phyloP scores from a whole-genome alignment of 2,329 filamentous ascomycete genomes.

The Aspergillus fumigatus region DNA sequence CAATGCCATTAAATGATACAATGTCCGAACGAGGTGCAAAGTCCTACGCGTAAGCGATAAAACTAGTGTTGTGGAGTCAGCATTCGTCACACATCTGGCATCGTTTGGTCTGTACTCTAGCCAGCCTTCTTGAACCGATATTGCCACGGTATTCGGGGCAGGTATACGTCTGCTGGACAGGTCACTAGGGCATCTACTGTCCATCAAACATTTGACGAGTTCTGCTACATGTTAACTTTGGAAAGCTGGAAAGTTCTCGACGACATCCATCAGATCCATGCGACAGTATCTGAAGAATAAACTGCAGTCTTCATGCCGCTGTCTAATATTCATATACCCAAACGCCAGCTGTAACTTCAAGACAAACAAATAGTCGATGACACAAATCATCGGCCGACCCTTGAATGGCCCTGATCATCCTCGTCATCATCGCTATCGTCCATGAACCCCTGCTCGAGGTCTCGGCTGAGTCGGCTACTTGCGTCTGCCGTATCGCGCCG shows the following conservation, averaged over 20 bases:
- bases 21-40: neutral
- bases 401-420: conserved; percentile 26
- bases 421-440: conserved; percentile 65
- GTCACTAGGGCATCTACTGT: too few species aligned
- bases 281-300: neutral
- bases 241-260: neutral
- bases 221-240: too few species aligned
- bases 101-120: neutral
- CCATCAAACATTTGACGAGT: neutral
- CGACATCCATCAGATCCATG: neutral
- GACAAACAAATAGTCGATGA: neutral
- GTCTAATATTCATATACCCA: neutral
- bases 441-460: conserved; percentile 71
- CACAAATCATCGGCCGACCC: conserved; percentile 12
- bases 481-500: conserved; percentile 40
- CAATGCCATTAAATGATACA: neutral
- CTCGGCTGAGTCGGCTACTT: conserved; percentile 64
- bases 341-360: conserved; percentile 4
- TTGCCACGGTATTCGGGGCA: neutral
- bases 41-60: neutral
- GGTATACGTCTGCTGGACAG: neutral
- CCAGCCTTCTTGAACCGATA: neutral
- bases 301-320: neutral
- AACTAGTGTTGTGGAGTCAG: neutral
- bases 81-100: neutral